phyloP scores from a whole-genome alignment of 1,139 yeast genomes.

The Eremothecium sinecaudum region DNA sequence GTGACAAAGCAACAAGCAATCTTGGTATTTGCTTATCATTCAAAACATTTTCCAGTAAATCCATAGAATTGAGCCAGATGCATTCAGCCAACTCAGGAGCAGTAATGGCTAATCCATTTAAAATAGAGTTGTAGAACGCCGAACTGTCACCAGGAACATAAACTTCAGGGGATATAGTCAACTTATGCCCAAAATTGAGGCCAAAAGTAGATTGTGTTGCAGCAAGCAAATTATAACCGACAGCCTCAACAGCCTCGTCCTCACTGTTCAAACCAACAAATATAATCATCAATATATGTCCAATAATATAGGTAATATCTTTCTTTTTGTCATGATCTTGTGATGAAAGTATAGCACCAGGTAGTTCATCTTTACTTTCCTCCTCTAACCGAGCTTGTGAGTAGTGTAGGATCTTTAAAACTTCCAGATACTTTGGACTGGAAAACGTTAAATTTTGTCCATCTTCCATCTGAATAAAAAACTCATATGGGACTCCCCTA shows the following conservation, averaged over 20 bases:
- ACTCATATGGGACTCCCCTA: constrained; percentile 46
- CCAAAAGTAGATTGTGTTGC: constrained; percentile 53
- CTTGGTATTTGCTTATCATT: constrained; percentile 20
- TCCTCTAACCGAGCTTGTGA: constrained; percentile 44
- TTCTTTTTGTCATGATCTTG: constrained; percentile 15
- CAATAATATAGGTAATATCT: constrained; percentile 29
- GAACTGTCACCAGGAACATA: constrained; percentile 68
- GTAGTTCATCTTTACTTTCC: constrained; percentile 21
- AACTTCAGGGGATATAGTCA: constrained; percentile 49
- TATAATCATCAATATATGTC: constrained; percentile 54
- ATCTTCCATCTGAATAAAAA: constrained; percentile 45
- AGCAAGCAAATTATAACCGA: constrained; percentile 58
- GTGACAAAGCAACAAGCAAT: constrained; percentile 47
- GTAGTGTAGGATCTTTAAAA: constrained; percentile 58
- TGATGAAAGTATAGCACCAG: constrained; percentile 12
- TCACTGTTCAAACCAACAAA: constrained; percentile 59
- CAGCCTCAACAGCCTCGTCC: constrained; percentile 49
- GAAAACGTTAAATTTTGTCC: constrained; percentile 43
- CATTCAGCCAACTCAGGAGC: constrained; percentile 52
- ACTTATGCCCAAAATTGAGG: constrained; percentile 51
- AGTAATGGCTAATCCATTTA: constrained; percentile 46
- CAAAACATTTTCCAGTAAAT: constrained; percentile 21
- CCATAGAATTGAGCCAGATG: constrained; percentile 24
- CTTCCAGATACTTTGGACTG: constrained; percentile 56
- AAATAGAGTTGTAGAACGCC: constrained; percentile 51